Base-by-base conservation (phyloP, 2,329 filamentous ascomycete genomes). In the Fusarium napiforme region DNA sequence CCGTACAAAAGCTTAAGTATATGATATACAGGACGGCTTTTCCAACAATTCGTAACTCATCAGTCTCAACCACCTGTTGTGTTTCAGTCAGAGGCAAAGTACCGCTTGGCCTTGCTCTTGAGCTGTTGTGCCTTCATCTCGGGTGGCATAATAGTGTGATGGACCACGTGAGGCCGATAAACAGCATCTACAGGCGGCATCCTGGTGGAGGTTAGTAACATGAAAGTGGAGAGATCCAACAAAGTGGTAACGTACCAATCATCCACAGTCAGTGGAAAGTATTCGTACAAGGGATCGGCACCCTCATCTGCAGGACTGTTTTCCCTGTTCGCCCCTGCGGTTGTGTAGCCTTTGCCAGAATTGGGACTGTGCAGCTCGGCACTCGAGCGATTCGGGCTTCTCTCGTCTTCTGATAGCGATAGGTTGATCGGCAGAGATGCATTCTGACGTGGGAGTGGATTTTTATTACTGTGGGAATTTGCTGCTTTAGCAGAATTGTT, bases 141-240 rank as follows among this genome's bases (percentile, higher is more conserved):
- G 9, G 89, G 87, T 15, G 91, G 91, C 53, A 93, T 85, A 52
- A 89, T 88, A 21, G 93, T 96, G 80, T 98, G 95, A 82, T 98
- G 96, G 7, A 98, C 95, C 21, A 97, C 94, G 81, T 98, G 95
- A 10, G 95, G 96, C 55, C 94, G 87, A 80, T 97, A 97, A 21
- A 97, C 92, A 9, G 94, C 94, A 81, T 97, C 94, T 7, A 97
- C 93, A 2, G 94, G 94, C 5, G 93, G 93, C 89, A 95, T 94
- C 91, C 89, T 89, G 49, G 50, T 34, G 18, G 40, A 40, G 5
- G 49, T 79, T 70, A 79, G 71, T 60, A 57, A 63, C 43, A 21
- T 32, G 26, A 43, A 28, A 55, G 40, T n/a, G 42, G 65, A 9
- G 46, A 64, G 30, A 43, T 32, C 23, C n/a, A 40, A 45, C 28